Base-by-base conservation (phyloP, 2,329 filamentous ascomycete genomes). In the Pezicula neosporulosa region DNA sequence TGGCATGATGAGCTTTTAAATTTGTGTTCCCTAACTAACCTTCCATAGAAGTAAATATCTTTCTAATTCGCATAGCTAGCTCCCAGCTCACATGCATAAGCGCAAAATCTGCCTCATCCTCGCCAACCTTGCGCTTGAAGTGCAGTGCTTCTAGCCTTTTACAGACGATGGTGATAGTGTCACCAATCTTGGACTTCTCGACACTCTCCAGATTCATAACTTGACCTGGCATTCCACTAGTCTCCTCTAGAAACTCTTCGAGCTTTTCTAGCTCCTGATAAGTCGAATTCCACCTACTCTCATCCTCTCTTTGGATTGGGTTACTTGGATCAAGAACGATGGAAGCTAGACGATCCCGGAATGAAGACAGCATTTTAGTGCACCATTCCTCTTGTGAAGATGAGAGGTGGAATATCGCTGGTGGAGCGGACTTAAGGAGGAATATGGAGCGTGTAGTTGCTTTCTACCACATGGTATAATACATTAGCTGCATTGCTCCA, bases 1-100 rank as follows among this genome's bases (percentile, higher is more conserved):
- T 30, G 28, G 28, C 3, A 8, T 12, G 21, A 21, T 21, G 21
- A 21, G 28, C 10, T 30, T 30, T 30, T 12, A 8, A 30, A 30
- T 7, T 12, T 12, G 2, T 8, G 28, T 7, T 12, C 28, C 28
- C 7, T 9, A 3, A n/a, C 37, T 39, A 39, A 13, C 15, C 15
- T 16, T 39, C 9, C 42, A 44, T 27, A 27, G 42, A 19, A 13
- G 19, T 28, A 30, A 44, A 28, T 10, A 13, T 28, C 19, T 28
- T 16, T 12, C 49, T 41, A 39, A 51, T 48, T 33, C 49, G 46
- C 36, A 48, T 12, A 3, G 49, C 38, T 24, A 51, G 19, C 36
- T 51, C 49, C 49, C 49, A 51, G 21, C 38, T 46, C 15, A 51
- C 44, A 36, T 51, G 47, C 49, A 51, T 51, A 16, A 51, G 49